These are phyloP conservation scores for Sporisorium exsertum DNA, from an alignment of 1,284 basidiomycete species.

Conservation along the genomic window DNA sequence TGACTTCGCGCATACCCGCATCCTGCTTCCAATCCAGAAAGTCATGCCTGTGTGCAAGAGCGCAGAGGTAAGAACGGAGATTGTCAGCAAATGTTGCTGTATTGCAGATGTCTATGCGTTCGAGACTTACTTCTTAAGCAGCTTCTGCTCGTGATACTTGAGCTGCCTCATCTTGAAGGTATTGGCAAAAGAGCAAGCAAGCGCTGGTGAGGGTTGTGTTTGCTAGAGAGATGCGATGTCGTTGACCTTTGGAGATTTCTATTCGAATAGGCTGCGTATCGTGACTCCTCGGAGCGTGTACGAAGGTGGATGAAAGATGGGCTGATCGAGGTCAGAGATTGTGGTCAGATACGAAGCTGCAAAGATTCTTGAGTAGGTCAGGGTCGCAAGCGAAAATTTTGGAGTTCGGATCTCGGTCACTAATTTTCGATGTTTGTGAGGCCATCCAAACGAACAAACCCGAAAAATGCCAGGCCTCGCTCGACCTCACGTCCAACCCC, in stretches of 20 bases:
- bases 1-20: constrained; percentile 89
- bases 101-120: neutral
- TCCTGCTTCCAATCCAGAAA: constrained; percentile 92
- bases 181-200: neutral
- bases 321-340: neutral
- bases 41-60: constrained; percentile 60
- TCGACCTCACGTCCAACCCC: neutral
- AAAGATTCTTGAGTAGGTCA: neutral
- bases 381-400: constrained; percentile 27
- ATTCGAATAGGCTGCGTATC: too few relatives aligned
- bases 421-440: neutral
- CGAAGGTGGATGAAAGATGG: neutral
- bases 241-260: too few relatives aligned
- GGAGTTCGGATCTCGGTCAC: constrained; percentile 28
- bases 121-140: constrained; percentile 66
- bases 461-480: neutral
- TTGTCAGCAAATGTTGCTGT: neutral
- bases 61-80: neutral
- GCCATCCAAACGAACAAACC: neutral
- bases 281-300: too few relatives aligned
- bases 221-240: neutral
- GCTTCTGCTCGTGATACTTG: constrained; percentile 68
- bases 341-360: neutral
- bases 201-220: neutral
- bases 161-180: constrained; percentile 63